Evolutionary conservation across 139 green algal species (phyloP), one percentile per base, ranked within the genome.

Genomic region (Tetradesmus obliquus): DNA sequence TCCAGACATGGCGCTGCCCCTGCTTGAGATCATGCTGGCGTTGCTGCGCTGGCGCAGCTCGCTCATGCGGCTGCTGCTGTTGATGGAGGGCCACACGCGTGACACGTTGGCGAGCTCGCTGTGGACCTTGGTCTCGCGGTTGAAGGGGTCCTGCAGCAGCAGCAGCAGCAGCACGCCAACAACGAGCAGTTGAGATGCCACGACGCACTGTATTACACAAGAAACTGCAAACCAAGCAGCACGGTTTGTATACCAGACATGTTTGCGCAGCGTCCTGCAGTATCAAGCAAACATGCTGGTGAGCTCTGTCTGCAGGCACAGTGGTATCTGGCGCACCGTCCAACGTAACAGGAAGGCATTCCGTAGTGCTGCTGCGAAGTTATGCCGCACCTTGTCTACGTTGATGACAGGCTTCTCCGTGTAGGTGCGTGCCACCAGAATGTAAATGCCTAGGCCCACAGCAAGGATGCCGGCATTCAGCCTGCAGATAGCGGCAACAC

Each of bases 401-500:
- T 55, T 74, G 3, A 71, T 57, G 8, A 92, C 54, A 24, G 89
- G 89, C 89, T 89, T 89, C 62, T 92, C 89, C 4, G 57, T 66
- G 83, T 86, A 92, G n/a, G 5, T 54, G 5, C 84, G 19, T 3
- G 90, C 74, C 55, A 92, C 90, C 8, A 62, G 58, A 10, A 82
- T 54, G 20, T 90, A 92, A 3, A 89, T 22, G 55, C 86, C 2
- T 6, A 90, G 57, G 7, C 72, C 90, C 58, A 87, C n/a, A 2
- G n/a, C 53, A 3, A 90, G 55, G 83, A 92, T 92, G 84, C 45
- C 90, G 17, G 84, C 90, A 54, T 92, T 92, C 55, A 92, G 17
- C 80, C 87, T 91, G 87, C 22, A 91, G 17, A 0, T 53, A 20
- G 13, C 17, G 74, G 79, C 79, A 84, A n/a, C 8, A 81, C n/a